phyloP scores from a whole-genome alignment of 345 rosid genomes.

The Gossypium arboreum region DNA sequence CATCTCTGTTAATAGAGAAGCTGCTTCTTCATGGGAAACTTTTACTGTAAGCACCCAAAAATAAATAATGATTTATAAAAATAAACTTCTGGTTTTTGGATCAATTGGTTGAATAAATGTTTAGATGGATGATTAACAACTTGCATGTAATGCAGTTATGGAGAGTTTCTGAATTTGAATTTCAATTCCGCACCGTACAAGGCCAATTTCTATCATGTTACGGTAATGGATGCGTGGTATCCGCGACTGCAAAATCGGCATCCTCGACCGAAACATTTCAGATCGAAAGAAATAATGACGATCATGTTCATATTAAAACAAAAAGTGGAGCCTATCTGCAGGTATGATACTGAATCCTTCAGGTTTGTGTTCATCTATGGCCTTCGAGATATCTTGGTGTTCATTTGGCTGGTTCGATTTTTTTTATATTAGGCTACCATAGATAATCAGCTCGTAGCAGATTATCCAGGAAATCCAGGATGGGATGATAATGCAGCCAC shows the following conservation, averaged over 20 bases:
- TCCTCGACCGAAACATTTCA: constrained; percentile 42
- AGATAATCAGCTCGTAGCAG: constrained; percentile 53
- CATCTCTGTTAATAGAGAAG: constrained; percentile 52
- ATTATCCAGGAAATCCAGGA: constrained; percentile 58
- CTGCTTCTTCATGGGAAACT: constrained; percentile 66
- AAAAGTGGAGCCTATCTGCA: constrained; percentile 55
- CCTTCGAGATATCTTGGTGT: constrained; percentile 6
- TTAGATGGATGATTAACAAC: not conserved
- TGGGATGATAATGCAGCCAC: constrained; percentile 70
- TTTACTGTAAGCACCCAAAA: constrained; percentile 42
- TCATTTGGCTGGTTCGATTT: constrained; percentile 10
- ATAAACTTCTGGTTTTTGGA: too few species aligned
- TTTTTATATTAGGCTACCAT: constrained; percentile 42
- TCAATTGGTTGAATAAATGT: too few species aligned
- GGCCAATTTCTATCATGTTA: constrained; percentile 64
- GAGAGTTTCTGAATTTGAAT: constrained; percentile 56
- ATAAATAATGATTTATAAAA: not conserved
- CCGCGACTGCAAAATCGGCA: constrained; percentile 51
- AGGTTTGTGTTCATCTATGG: not conserved
- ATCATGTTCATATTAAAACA: constrained; percentile 49
- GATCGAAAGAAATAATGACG: constrained; percentile 43
- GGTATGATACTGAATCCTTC: constrained; percentile 30
- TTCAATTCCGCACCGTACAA: constrained; percentile 48
- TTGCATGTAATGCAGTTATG: constrained; percentile 43
- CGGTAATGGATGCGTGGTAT: constrained; percentile 45